A percentile compares a stretch with the other conserved stretches of the same genome.
Conservation (phyloP, 768 basidiomycete species). For the Leccinum olivaceopallidum region DNA sequence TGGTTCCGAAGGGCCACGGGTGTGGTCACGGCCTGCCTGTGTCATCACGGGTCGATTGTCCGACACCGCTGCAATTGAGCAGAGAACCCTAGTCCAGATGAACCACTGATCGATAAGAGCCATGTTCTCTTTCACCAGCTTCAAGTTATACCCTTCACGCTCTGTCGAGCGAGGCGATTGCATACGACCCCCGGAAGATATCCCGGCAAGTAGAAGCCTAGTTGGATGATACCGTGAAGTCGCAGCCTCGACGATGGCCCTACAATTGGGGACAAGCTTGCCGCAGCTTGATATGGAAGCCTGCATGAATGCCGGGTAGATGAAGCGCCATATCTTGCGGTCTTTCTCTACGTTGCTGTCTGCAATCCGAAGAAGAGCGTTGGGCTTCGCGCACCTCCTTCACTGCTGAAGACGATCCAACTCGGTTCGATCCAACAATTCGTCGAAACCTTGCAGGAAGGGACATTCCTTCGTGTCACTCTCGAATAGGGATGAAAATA, state of each 20-base stretch:
- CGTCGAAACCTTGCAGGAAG: conserved; percentile 63
- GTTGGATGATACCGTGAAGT: conserved; percentile 68
- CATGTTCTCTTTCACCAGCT: conserved; percentile 56
- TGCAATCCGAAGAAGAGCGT: conserved; percentile 65
- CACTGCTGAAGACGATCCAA: conserved; percentile 65
- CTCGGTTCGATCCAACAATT: conserved; percentile 63
- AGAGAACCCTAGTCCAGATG: conserved; percentile 82
- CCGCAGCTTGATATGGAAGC: no score
- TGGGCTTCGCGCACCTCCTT: conserved; percentile 54
- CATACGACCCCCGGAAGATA: conserved; percentile 48
- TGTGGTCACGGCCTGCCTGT: conserved; percentile 61
- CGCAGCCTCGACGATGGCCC: conserved; percentile 68
- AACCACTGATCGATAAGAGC: conserved; percentile 75
- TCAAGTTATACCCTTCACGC: conserved; percentile 45
- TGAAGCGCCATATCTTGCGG: conserved; percentile 69
- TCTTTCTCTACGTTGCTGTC: conserved; percentile 71
- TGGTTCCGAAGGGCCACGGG: conserved; percentile 67
- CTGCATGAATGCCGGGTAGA: conserved; percentile 57
- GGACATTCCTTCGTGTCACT: conserved; percentile 44
- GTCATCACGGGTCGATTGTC: conserved; percentile 60
- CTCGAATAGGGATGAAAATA: conserved; percentile 55
- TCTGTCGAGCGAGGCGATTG: conserved; percentile 46
- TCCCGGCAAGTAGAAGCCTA: conserved; percentile 72
- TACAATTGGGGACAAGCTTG: conserved; percentile 47
- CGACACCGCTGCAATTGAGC: conserved; percentile 68